Base-by-base conservation (phyloP, 257 asterid genomes). In the Sherardia arvensis region DNA sequence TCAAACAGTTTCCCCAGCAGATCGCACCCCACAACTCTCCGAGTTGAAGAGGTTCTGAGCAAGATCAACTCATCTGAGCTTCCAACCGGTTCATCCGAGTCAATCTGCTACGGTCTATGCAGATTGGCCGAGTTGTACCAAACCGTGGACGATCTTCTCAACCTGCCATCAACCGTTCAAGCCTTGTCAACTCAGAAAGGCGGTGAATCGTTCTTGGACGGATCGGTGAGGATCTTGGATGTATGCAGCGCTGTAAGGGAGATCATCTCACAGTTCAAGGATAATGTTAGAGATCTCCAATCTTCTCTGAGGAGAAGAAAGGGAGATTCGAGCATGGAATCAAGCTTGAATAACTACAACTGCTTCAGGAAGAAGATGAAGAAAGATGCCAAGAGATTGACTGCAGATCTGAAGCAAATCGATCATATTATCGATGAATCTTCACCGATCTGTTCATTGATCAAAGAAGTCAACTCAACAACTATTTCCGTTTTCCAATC, bases 1-100 rank as follows among this genome's bases (percentile, higher is more conserved):
- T 77, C 79, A 14, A 67, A 62, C 43, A 77, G 82, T 60, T 66
- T 74, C 55, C 82, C 82, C 23, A 67, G 70, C 14, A 74, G 77
- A 60, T 70, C 79, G 67, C 83, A 74, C 20, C 79, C 83, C 1
- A 67, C 69, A 48, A 71, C 77, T 1, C 55, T 59, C 21, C 74
- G 67, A 59, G 69, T 74, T 47, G 77, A 78, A 7, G 71, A 74
- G 72, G 67, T 34, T 1, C 8, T 74, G 21, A 74, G 65, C 73
- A 74, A 68, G 64, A 67, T 78, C 38, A 78, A 78, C 54, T 62
- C 74, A 60, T 67, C 53, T 63, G 74, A 60, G 12, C 22, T 76
- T 27, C 62, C 67, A 18, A 33, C 55, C 9, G 25, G 29, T 26
- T 22, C 61, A 8, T 22, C 56, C 23, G 79, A 74, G 36, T 66